These are phyloP conservation scores for Nakaseomyces kungkrabaensis DNA, from an alignment of 1,139 yeast species.

Conservation along the genomic window DNA sequence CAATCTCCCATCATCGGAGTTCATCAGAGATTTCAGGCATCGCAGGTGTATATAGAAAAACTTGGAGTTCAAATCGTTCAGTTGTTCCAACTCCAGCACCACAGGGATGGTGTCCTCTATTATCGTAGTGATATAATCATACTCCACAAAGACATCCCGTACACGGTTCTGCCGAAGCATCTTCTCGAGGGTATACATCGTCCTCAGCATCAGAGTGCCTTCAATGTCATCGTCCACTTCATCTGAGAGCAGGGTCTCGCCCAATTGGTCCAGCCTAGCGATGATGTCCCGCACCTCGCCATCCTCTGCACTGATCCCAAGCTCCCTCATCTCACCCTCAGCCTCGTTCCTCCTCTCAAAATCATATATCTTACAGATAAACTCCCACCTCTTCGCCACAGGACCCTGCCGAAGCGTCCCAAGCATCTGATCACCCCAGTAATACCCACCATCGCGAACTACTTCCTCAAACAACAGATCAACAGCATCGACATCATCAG, in stretches of 20 bases:
- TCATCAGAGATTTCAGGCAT: slow-evolving; percentile 11
- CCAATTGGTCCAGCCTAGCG: slow-evolving; percentile 1
- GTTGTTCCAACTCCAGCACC: slow-evolving; percentile 1
- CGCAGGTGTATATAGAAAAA: slow-evolving; percentile 10
- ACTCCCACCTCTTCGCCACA: slow-evolving; percentile 9
- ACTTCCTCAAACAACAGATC: slow-evolving; percentile 9
- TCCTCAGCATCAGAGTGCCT: not conserved
- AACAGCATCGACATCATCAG: slow-evolving; percentile 7
- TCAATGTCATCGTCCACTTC: not conserved
- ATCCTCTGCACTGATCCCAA: not conserved
- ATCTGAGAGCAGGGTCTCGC: not conserved
- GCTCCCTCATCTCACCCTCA: not conserved
- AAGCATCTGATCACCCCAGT: slow-evolving; percentile 7
- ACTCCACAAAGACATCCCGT: slow-evolving; percentile 7
- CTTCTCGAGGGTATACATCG: slow-evolving; percentile 10
- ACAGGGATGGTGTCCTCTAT: slow-evolving; percentile 2
- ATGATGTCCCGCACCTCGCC: slow-evolving; percentile 2
- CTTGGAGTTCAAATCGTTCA: not conserved
- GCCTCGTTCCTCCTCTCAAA: not conserved
- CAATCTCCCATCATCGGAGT: slow-evolving; percentile 1
- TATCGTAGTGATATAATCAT: slow-evolving; percentile 7
- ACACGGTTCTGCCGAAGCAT: slow-evolving; percentile 8
- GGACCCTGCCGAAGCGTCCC: slow-evolving; percentile 7
- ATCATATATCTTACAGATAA: slow-evolving; percentile 8
- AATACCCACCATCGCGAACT: slow-evolving; percentile 7